Conservation (phyloP, 257 asterid species). For the Sherardia arvensis region DNA sequence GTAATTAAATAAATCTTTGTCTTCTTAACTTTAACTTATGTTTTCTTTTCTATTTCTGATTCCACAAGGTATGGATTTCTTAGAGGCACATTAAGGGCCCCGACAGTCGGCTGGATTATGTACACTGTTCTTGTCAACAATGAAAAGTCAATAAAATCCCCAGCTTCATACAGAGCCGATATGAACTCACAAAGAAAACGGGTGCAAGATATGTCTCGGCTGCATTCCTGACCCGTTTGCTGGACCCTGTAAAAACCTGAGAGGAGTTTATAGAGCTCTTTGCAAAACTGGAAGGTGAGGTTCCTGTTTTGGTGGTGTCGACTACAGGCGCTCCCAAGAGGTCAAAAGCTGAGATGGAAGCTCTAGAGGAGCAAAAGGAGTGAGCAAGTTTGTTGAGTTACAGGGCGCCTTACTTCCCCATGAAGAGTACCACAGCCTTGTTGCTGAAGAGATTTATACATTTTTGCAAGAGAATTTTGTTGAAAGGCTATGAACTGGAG, state of each 20-base stretch:
- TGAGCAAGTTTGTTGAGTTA: too few species aligned
- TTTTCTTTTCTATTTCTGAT: neutral
- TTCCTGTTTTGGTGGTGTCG: slow-evolving; percentile 65
- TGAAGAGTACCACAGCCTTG: too few species aligned
- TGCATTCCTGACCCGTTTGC: slow-evolving; percentile 91
- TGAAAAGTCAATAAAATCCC: slow-evolving; percentile 79
- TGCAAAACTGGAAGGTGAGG: slow-evolving; percentile 41
- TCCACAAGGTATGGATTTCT: slow-evolving; percentile 65
- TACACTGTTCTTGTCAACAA: slow-evolving; percentile 94
- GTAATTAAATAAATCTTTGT: neutral
- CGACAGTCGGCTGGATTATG: slow-evolving; percentile 98
- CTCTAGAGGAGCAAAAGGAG: slow-evolving; percentile 74
- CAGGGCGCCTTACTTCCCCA: too few species aligned
- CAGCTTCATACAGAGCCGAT: slow-evolving; percentile 52
- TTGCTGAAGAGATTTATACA: slow-evolving; percentile 59
- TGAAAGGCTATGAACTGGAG: slow-evolving; percentile 10
- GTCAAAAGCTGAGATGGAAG: slow-evolving; percentile 96
- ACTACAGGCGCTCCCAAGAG: slow-evolving; percentile 65
- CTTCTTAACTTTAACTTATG: neutral
- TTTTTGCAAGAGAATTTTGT: slow-evolving; percentile 51
- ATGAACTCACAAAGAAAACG: slow-evolving; percentile 56
- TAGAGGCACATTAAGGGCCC: slow-evolving; percentile 85
- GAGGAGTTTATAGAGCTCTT: slow-evolving; percentile 71
- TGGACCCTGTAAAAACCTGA: slow-evolving; percentile 73
- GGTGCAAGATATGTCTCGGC: slow-evolving; percentile 97